Base-by-base conservation (phyloP, 1,139 yeast genomes). In the Yamadazyma diddensiae region DNA sequence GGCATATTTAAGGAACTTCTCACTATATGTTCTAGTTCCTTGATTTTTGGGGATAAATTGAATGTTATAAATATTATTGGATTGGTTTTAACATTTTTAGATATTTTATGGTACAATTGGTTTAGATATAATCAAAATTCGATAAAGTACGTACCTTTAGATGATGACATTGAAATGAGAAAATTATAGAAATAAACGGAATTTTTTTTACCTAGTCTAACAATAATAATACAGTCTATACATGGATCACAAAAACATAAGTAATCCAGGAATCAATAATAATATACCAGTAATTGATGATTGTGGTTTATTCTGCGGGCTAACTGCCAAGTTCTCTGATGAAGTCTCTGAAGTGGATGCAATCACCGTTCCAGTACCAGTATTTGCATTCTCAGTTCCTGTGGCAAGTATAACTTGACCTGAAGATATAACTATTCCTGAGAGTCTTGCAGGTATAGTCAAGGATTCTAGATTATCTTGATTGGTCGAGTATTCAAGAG, bases 1-100 rank as follows among this genome's bases (percentile, higher is more conserved):
- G 98, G 98, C 2, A 85, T 92, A 20, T 84, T 90, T 52, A 92
- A 92, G 55, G 98, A 92, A 55, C 67, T 92, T 6, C 65, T 90
- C 32, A 92, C 97, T 0, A 86, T 92, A 28, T 53, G 79, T 21
- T 67, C 82, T 2, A 80, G 95, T 16, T 70, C 82, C 35, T 40
- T 86, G 5, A 70, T 87, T 10, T 85, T 87, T 56, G 83, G 86
- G 24, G 98, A 92, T 56, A 57, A 61, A 24, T 66, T 92, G 33
- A 77, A 82, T 24, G 50, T 70, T 21, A 58, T 86, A 37, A 92
- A 92, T 55, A 62, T 77, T 37, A 37, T 83, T n/a, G 98, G 98
- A 2, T 69, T 92, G 48, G 42, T 71, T 1, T 62, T 88, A n/a
- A 87, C 97, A 0, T 63, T 90, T 33, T 49, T 70, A 11, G 95